Percentiles rank a stretch among this genome's conserved stretches.
phyloP scores from a whole-genome alignment of 352 stramenopile genomes.

The Phytophthora tentaculata region DNA sequence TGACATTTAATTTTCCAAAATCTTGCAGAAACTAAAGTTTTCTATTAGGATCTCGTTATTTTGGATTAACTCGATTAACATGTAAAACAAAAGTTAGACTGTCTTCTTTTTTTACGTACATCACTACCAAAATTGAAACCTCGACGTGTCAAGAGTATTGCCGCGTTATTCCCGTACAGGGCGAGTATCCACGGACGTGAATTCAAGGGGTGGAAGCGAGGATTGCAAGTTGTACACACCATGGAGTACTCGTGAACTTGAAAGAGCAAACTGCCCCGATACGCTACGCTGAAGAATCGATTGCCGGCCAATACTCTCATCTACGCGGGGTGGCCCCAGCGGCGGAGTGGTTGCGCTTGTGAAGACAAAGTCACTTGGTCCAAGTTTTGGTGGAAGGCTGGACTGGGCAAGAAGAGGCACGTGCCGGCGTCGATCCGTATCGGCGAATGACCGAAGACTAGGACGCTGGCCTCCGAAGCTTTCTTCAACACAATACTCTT shows the following conservation, averaged over 20 bases:
- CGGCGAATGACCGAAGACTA: slow-evolving; percentile 18
- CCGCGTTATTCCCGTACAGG: too few species aligned
- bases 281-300: slow-evolving; percentile 3
- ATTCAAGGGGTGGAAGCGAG: background rate
- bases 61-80: too few species aligned
- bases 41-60: too few species aligned
- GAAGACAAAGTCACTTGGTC: slow-evolving; percentile 26
- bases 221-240: slow-evolving; percentile 23
- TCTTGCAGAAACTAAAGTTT: too few species aligned
- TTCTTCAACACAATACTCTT: slow-evolving; percentile 9
- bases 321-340: slow-evolving; percentile 5
- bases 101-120: too few species aligned
- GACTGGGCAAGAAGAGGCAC: slow-evolving; percentile 27
- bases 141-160: too few species aligned
- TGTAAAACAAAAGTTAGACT: too few species aligned
- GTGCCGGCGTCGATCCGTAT: slow-evolving; percentile 11
- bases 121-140: too few species aligned
- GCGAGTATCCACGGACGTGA: background rate
- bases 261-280: slow-evolving; percentile 14
- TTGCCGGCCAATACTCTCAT: slow-evolving; percentile 8
- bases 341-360: slow-evolving; percentile 10
- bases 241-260: slow-evolving; percentile 24
- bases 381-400: slow-evolving; percentile 11
- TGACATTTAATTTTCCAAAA: too few species aligned
- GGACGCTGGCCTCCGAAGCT: background rate